A percentile compares a stretch with the other conserved stretches of the same genome.
Conservation (phyloP, 306 rosid genomes). For the Pueraria montana region DNA sequence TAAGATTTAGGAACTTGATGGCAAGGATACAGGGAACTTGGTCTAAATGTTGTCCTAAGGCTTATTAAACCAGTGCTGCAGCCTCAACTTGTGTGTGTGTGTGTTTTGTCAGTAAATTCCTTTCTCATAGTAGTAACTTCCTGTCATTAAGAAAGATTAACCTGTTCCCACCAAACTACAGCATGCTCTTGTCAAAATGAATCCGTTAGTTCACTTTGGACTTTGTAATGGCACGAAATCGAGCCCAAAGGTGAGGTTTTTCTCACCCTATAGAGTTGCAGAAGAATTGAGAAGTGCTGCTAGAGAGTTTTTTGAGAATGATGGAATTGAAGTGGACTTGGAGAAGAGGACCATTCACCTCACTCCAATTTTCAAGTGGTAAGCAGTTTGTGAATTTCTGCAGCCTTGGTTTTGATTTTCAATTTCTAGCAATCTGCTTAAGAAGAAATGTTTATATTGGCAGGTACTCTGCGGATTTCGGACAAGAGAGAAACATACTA, state of each 20-base stretch:
- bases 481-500: constrained; percentile 68
- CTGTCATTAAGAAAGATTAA: constrained; percentile 11
- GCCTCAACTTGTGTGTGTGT: constrained; percentile 1
- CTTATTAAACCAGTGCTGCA: neutral
- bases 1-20: neutral
- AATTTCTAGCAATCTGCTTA: constrained; percentile 40
- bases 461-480: constrained; percentile 85
- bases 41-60: neutral
- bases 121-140: neutral
- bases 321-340: constrained; percentile 82
- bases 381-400: constrained; percentile 33
- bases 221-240: constrained; percentile 81
- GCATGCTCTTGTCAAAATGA: constrained; percentile 69
- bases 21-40: neutral
- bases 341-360: constrained; percentile 82
- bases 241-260: constrained; percentile 80
- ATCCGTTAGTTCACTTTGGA: constrained; percentile 86
- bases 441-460: constrained; percentile 4
- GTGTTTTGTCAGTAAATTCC: neutral
- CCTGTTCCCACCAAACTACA: constrained; percentile 40
- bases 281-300: constrained; percentile 81
- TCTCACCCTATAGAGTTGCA: constrained; percentile 70
- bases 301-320: constrained; percentile 77
- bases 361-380: constrained; percentile 81
- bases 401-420: neutral